phyloP scores from a whole-genome alignment of 306 rosid species.

The Senna siamea region DNA sequence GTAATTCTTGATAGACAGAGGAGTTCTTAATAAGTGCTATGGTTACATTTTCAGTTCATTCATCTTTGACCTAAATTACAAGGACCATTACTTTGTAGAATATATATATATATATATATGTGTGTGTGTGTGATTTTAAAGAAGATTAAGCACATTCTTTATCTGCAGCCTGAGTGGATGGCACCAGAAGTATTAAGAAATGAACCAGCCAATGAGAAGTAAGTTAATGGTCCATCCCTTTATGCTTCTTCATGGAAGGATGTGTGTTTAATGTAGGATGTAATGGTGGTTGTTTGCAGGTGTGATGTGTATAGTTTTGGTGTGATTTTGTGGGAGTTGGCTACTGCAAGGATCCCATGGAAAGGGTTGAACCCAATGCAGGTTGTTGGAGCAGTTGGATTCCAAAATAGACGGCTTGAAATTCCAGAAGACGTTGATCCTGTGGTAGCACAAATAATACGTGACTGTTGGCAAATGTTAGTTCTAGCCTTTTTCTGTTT shows the following conservation, averaged over 20 bases:
- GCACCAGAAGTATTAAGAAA: constrained; percentile 96
- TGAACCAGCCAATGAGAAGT: constrained; percentile 96
- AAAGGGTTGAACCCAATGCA: constrained; percentile 99
- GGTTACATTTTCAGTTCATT: constrained; percentile 28
- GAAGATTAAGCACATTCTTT: constrained; percentile 34
- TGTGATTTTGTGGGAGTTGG: constrained; percentile 94
- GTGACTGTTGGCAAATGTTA: constrained; percentile 95
- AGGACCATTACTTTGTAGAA: constrained; percentile 15
- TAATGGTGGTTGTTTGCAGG: constrained; percentile 61
- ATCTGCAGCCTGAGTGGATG: constrained; percentile 99
- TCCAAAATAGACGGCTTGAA: constrained; percentile 93
- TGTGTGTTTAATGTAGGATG: constrained; percentile 22
- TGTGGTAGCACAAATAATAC: constrained; percentile 75
- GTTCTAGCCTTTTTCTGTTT: constrained; percentile 40
- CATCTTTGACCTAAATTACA: constrained; percentile 15
- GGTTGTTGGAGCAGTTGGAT: constrained; percentile 99
- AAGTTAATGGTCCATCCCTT: constrained; percentile 41
- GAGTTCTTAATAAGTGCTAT: not conserved
- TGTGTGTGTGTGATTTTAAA: too few species aligned
- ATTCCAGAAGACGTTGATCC: constrained; percentile 86
- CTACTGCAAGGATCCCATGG: constrained; percentile 83
- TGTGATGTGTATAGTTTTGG: constrained; percentile 99
- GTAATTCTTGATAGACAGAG: constrained; percentile 49
- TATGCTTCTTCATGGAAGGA: constrained; percentile 20
- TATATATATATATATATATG: constrained; percentile 19